Base-by-base conservation (phyloP, 2,329 filamentous ascomycete species). In the Epichloe bromicola region DNA sequence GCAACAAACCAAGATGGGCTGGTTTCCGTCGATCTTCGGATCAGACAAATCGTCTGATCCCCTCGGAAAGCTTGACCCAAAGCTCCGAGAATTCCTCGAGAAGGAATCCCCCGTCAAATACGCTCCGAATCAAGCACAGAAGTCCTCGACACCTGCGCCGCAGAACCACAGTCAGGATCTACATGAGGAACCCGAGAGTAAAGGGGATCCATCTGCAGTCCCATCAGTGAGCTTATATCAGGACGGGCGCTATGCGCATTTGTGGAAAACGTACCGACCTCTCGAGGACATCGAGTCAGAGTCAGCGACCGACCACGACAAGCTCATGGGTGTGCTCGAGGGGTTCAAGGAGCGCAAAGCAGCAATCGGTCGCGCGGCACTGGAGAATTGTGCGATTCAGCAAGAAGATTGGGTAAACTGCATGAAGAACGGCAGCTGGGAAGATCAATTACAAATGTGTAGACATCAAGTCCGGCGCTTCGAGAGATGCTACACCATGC, bases 371-470 rank as follows among this genome's bases (percentile, higher is more conserved):
- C 75, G 78, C 41, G 86, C 88, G 1, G 90, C 91, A 10, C 74
- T 95, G 62, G 93, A 98, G 70, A 98, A 97, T 66, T 98, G 93
- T 67, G 85, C 88, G 1, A 67, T 90, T 54, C 88, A 95, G 65
- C 88, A 96, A 70, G 75, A 88, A 63, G 83, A 84, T 53, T 84
- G 94, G 73, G 82, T 83, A 54, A 76, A 85, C 46, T 98, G 93
- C 73, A 93, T 93, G 74, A 77, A 78, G 60, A 74, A 75, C 50
- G 90, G 90, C 30, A 76, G 74, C 47, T 80, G 80, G 72, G 68
- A 71, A 60, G 80, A 85, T 57, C 77, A 79, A 58, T 70, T 91
- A 67, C 89, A 83, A 38, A 79, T 96, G 80, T 98, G 93, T 65
- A 75, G 83, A 40, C 75, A 80, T 51, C 83, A 95, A 71, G 86